Base-by-base conservation (phyloP, 2,329 filamentous ascomycete genomes). In the Ampelomyces quisqualis region DNA sequence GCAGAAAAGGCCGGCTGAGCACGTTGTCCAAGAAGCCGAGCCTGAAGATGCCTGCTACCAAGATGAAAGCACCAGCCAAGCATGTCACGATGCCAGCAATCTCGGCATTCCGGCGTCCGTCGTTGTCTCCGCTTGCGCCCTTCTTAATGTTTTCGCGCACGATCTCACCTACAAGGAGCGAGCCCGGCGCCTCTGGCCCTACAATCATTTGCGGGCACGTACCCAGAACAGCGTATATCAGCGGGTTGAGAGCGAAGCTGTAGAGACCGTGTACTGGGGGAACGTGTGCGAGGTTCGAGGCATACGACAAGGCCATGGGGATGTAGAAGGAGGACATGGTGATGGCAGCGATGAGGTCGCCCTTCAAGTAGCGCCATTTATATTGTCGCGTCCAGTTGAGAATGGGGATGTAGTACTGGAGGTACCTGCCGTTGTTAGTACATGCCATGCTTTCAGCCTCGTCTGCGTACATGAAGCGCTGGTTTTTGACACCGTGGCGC, bases 281-380 rank as follows among this genome's bases (percentile, higher is more conserved):
- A 2, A 96, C 82, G 64, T 97, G 93, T 5, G 86, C 90, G 28
- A 98, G 82, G 62, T 97, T 97, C 27, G 88, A 83, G 40, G 93
- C 90, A 51, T 94, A 85, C 0, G 93, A 97, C 10, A 98, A 79
- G 0, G 90, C 86, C 90, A 98, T 96, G 36, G 93, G 93, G 24
- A 98, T 86, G 68, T 98, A 98, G 73, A 98, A 93, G 18, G 90
- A 95, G n/a, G 91, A 88, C 73, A 98, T 85, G n/a, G 93, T 97
- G 49, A 97, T 68, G 34, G 91, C 90, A 7, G 91, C 86, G 10
- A 95, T 76, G 13, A 97, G 72, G 68, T 98, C 93, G 33, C 93
- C 93, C 55, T 85, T 81, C 33, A 97, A 69, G 69, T 88, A 95
- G 3, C 81, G 79, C 78, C 82, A 84, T 55, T 80, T 82, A 70